These are phyloP conservation scores for Hura crepitans DNA, from an alignment of 441 rosid species.

Conservation along the genomic window DNA sequence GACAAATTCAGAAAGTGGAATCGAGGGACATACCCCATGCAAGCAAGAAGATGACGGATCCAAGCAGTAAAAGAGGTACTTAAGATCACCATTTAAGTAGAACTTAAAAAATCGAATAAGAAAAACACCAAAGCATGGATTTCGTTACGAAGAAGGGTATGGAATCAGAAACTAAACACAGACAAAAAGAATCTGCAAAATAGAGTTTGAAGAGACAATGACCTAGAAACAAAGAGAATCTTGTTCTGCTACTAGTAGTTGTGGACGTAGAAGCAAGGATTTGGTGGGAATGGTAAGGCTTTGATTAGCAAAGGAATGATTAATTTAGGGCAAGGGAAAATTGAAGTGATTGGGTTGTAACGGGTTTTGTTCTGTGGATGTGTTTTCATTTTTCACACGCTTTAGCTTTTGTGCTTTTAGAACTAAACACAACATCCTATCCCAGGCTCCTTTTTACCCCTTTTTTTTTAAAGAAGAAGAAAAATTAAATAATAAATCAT, in stretches of 20 bases:
- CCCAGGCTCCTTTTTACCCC: too few relatives aligned
- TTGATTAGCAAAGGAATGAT: not conserved
- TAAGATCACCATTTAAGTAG: slow-evolving; percentile 38
- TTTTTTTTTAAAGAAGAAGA: too few relatives aligned
- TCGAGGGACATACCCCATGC: slow-evolving; percentile 42
- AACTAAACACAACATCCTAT: too few relatives aligned
- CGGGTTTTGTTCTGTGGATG: not conserved
- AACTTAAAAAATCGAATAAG: not conserved
- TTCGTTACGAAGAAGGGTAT: not conserved
- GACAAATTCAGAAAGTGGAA: not conserved
- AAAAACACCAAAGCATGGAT: not conserved
- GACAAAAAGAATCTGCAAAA: not conserved
- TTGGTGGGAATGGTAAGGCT: too few relatives aligned
- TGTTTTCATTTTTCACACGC: slow-evolving; percentile 10
- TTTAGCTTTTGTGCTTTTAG: not conserved
- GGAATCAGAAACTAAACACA: not conserved
- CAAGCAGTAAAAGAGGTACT: slow-evolving; percentile 15
- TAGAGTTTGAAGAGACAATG: too few relatives aligned
- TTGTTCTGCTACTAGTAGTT: too few relatives aligned
- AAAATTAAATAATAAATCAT: too few relatives aligned
- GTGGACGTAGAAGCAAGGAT: too few relatives aligned
- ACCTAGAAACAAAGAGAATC: too few relatives aligned
- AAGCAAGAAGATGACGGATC: slow-evolving; percentile 22
- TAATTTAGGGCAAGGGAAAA: not conserved
- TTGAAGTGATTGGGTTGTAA: not conserved